Conservation (phyloP, 805 yeast genomes). For the Metschnikowia chrysomelidarum region DNA sequence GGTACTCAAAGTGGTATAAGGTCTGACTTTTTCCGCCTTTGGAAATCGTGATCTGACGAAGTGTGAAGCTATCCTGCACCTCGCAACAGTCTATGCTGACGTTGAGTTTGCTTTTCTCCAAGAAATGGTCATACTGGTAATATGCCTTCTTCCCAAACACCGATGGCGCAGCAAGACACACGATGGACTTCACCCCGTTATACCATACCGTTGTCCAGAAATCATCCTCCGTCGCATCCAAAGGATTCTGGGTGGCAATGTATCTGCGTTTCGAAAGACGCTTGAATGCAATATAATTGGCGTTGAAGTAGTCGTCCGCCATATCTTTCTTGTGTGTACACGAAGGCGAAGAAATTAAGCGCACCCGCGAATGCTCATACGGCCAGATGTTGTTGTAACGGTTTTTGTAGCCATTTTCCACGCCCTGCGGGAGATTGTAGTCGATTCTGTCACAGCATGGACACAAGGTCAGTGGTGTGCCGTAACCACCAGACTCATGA, state of each 20-base stretch:
- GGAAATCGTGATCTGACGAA: constrained; percentile 11
- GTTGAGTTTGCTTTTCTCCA: constrained; percentile 16
- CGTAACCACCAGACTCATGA: constrained; percentile 22
- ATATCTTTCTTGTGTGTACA: constrained; percentile 13
- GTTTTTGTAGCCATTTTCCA: constrained; percentile 78
- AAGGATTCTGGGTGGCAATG: constrained; percentile 48
- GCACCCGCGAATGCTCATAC: constrained; percentile 81
- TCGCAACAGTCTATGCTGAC: constrained; percentile 13
- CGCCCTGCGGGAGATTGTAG: constrained; percentile 52
- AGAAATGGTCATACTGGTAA: constrained; percentile 20
- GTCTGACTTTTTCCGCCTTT: constrained; percentile 15
- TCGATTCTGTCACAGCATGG: constrained; percentile 41
- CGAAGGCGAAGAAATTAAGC: constrained; percentile 34
- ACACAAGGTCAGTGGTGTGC: constrained; percentile 43
- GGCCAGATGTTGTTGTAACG: constrained; percentile 88
- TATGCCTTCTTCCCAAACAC: constrained; percentile 17
- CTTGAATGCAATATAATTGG: constrained; percentile 38
- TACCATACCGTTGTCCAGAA: constrained; percentile 42
- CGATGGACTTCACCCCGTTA: constrained; percentile 33
- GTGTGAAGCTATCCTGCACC: constrained; percentile 17
- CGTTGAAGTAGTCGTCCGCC: constrained; percentile 44
- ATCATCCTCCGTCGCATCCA: constrained; percentile 40
- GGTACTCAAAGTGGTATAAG: constrained; percentile 40
- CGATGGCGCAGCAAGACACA: constrained; percentile 35
- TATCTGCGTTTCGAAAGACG: constrained; percentile 28